Evolutionary conservation across 1,284 basidiomycete genomes (phyloP), one percentile per base, ranked within the genome.

Genomic region (Ceratobasidium sp.): DNA sequence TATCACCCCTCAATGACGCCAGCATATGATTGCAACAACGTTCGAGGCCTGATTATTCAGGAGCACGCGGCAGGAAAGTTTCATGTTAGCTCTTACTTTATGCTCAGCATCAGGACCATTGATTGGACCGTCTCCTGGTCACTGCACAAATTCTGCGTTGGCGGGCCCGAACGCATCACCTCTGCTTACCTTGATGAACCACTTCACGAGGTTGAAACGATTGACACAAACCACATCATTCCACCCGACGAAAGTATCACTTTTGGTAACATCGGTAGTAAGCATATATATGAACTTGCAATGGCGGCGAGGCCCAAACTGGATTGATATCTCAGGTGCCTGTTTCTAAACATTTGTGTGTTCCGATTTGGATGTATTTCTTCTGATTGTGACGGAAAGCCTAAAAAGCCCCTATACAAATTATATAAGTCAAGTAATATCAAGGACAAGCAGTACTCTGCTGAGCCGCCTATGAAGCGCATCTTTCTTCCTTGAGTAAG

Each of bases 401-500:
- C n/a, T n/a, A n/a, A n/a, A n/a, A n/a, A n/a, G n/a, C n/a, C n/a
- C n/a, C n/a, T n/a, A n/a, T n/a, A n/a, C n/a, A n/a, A n/a, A n/a
- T n/a, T n/a, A n/a, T n/a, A n/a, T n/a, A n/a, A n/a, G n/a, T n/a
- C n/a, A n/a, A n/a, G n/a, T n/a, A n/a, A n/a, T n/a, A n/a, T n/a
- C n/a, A n/a, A 66, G 16, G n/a, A 52, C 32, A 66, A 41, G 18
- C 14, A 66, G 21, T 54, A n/a, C 21, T 49, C 50, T 52, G 9
- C 52, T 21, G 49, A n/a, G 3, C 26, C 52, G 8, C 47, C 63
- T 1, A 21, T 52, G 14, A 49, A 66, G 21, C 46, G 63, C 11
- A 66, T 66, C 35, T 50, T 14, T 32, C 63, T 49, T 21, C 47
- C 63, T 41, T 66, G 63, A 49, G 63, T 54, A 38, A 66, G 63